A percentile compares a stretch with the other conserved stretches of the same genome.
Evolutionary conservation across 345 rosid genomes (phyloP).

Genomic region (Arabidopsis suecica): DNA sequence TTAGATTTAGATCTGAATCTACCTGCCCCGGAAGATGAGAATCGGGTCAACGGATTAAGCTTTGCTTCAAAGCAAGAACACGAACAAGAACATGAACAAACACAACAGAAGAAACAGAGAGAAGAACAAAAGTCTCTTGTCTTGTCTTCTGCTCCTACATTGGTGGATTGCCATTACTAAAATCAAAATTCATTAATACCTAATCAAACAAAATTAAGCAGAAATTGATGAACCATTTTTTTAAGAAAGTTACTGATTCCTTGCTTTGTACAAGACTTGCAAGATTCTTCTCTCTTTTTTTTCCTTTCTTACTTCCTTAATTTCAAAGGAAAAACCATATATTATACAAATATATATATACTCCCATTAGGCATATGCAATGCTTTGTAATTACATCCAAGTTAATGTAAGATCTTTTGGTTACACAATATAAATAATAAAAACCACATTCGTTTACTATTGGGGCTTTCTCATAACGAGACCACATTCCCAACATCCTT

Average conservation of each 20-base stretch:
- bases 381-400: conserved; percentile 33
- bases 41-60: conserved; percentile 50
- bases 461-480: neutral
- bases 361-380: conserved; percentile 27
- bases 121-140: conserved; percentile 59
- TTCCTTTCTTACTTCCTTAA: neutral
- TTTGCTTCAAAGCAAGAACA: conserved; percentile 66
- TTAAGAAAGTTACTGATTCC: conserved; percentile 32
- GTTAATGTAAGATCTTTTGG: conserved; percentile 12
- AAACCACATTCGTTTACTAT: neutral
- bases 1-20: conserved; percentile 94
- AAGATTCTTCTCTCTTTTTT: conserved; percentile 25
- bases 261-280: conserved; percentile 43
- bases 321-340: conserved; percentile 31
- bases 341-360: conserved; percentile 23
- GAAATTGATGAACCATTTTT: conserved; percentile 32
- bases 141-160: conserved; percentile 74
- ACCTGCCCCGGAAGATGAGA: conserved; percentile 90
- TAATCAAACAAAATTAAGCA: conserved; percentile 3
- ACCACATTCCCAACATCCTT: neutral
- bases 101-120: conserved; percentile 44
- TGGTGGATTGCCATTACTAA: conserved; percentile 99
- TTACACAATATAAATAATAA: conserved; percentile 4
- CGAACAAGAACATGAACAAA: conserved; percentile 49
- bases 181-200: neutral